phyloP scores from a whole-genome alignment of 2,329 filamentous ascomycete species.

The Calonectria leucothoes region DNA sequence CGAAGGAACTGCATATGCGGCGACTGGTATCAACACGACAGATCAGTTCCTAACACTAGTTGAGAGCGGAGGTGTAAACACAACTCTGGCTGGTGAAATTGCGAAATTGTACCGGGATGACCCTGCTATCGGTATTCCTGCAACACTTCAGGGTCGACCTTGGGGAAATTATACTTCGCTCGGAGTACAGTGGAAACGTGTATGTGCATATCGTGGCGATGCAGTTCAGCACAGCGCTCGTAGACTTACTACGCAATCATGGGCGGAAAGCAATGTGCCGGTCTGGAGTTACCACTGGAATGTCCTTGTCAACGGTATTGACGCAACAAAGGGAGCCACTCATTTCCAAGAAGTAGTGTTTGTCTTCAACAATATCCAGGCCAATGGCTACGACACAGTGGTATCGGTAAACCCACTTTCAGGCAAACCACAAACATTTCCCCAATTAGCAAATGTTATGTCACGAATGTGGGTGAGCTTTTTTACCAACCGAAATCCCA shows the following conservation, averaged over 20 bases:
- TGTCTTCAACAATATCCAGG: neutral
- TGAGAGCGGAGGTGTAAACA: neutral
- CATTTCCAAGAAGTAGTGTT: neutral
- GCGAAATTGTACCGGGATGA: neutral
- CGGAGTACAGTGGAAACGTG: neutral
- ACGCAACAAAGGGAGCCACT: neutral
- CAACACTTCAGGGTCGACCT: neutral
- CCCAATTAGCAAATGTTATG: neutral
- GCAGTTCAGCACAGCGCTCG: neutral
- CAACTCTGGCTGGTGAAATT: neutral
- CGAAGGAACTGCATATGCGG: neutral
- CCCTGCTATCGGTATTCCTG: neutral
- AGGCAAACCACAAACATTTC: neutral
- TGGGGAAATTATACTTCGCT: neutral
- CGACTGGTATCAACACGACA: neutral
- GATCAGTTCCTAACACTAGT: neutral
- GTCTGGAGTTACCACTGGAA: neutral
- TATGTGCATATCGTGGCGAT: neutral
- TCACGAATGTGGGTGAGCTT: neutral
- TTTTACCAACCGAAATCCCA: neutral
- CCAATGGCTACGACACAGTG: neutral
- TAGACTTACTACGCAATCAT: neutral
- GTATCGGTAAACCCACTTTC: neutral
- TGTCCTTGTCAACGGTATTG: neutral
- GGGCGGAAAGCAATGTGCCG: neutral